Conservation (phyloP, 306 rosid species). For the Comarum palustre region DNA sequence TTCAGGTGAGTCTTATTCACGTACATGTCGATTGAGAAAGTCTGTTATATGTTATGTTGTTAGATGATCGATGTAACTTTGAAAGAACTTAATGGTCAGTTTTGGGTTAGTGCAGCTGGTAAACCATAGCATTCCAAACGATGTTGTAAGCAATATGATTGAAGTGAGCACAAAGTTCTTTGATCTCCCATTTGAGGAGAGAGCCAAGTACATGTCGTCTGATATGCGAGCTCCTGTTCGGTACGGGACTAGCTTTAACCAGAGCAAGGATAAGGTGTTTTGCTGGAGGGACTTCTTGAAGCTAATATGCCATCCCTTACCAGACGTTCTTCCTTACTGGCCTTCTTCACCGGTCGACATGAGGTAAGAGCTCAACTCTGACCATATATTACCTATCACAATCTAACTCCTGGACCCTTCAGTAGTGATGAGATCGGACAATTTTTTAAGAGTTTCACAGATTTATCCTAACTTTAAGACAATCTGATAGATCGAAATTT, state of each 20-base stretch:
- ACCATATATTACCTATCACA: neutral
- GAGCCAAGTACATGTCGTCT: slow-evolving; percentile 66
- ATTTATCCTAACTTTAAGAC: neutral
- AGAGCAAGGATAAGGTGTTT: slow-evolving; percentile 60
- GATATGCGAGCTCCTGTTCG: slow-evolving; percentile 65
- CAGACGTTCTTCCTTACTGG: slow-evolving; percentile 62
- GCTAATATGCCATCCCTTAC: slow-evolving; percentile 59
- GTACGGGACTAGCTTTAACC: slow-evolving; percentile 87
- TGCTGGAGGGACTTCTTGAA: slow-evolving; percentile 95
- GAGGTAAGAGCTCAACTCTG: slow-evolving; percentile 34
- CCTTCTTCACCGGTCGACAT: slow-evolving; percentile 70
- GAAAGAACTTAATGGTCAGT: neutral
- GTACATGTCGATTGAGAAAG: neutral
- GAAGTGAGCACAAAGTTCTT: slow-evolving; percentile 62
- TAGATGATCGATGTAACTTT: neutral
- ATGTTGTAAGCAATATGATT: slow-evolving; percentile 49
- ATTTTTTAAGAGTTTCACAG: neutral
- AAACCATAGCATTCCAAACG: slow-evolving; percentile 66
- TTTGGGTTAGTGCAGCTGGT: slow-evolving; percentile 47
- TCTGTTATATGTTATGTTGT: neutral
- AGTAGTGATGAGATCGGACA: neutral
- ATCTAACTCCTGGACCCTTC: neutral
- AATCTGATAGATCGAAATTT: neutral
- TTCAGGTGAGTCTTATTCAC: slow-evolving; percentile 48
- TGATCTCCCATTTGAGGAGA: slow-evolving; percentile 69